Percentiles rank a stretch among this genome's conserved stretches.
Conservation (phyloP, 108 stramenopile species). For the Mediolabrus comicus region DNA sequence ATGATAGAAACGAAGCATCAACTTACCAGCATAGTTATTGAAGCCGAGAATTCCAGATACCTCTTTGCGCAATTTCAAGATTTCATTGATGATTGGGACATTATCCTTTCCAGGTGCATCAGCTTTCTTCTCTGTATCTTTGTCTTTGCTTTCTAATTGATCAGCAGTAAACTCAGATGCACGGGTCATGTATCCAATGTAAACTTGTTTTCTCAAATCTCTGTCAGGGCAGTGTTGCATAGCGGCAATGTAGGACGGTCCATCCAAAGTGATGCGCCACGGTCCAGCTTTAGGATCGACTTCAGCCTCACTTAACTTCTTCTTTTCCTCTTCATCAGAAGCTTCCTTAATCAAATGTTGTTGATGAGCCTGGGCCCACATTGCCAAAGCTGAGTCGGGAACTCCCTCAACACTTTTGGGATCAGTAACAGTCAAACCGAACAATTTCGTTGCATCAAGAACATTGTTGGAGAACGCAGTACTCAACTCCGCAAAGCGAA, state of each 20-base stretch:
- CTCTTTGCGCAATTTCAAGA: conserved; percentile 80
- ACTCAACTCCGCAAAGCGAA: conserved; percentile 81
- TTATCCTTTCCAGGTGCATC: conserved; percentile 70
- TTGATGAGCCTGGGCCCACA: conserved; percentile 84
- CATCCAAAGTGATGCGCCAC: conserved; percentile 93
- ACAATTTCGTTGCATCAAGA: conserved; percentile 95
- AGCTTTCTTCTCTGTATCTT: conserved; percentile 39
- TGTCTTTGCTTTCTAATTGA: conserved; percentile 24
- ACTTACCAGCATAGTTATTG: conserved; percentile 89
- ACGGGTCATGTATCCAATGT: conserved; percentile 85
- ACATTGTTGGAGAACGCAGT: conserved; percentile 96
- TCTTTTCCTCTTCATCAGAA: conserved; percentile 39
- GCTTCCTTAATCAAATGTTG: conserved; percentile 46
- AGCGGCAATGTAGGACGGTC: conserved; percentile 91
- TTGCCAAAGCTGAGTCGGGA: conserved; percentile 86
- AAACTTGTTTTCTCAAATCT: conserved; percentile 86
- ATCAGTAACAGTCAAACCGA: conserved; percentile 72
- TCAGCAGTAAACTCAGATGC: conserved; percentile 68
- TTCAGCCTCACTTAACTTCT: conserved; percentile 51
- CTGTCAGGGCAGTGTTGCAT: conserved; percentile 91
- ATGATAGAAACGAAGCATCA: conserved; percentile 16
- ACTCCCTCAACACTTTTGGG: conserved; percentile 80
- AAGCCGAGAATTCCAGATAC: conserved; percentile 89
- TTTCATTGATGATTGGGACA: conserved; percentile 89
- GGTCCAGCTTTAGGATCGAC: conserved; percentile 86